phyloP scores from a whole-genome alignment of 2,329 filamentous ascomycete genomes.

The Cladobotryum protrusum region DNA sequence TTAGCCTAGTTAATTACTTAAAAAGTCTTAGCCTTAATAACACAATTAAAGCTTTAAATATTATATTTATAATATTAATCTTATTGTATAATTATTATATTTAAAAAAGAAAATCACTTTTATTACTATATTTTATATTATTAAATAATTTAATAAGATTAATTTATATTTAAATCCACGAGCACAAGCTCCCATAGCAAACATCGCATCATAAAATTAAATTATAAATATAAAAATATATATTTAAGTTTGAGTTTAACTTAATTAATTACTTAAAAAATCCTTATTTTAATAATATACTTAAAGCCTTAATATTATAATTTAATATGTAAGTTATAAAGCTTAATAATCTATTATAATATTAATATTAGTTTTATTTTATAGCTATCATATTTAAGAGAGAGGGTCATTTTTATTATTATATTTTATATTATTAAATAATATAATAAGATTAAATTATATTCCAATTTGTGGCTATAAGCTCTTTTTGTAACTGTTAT shows the following conservation, averaged over 20 bases:
- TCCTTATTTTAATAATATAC: background rate
- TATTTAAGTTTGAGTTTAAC: background rate
- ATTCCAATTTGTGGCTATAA: background rate
- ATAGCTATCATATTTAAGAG: too few relatives aligned
- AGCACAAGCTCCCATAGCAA: too few relatives aligned
- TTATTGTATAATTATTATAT: conserved; percentile 4
- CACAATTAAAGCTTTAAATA: background rate
- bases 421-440: background rate
- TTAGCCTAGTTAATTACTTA: background rate
- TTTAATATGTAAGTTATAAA: too few relatives aligned
- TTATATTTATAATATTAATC: background rate
- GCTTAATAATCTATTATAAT: background rate
- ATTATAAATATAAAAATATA: background rate
- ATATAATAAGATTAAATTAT: background rate
- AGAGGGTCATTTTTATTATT: too few relatives aligned
- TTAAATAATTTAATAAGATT: background rate
- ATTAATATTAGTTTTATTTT: background rate
- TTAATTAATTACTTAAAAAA: background rate
- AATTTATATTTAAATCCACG: background rate
- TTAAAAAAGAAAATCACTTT: too few relatives aligned
- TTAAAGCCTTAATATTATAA: too few relatives aligned
- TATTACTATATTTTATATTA: background rate
- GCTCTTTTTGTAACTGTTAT: background rate
- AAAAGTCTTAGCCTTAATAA: background rate
- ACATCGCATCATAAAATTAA: background rate